These are phyloP conservation scores for Beverwykella pulmonaria DNA, from an alignment of 495 filamentous ascomycete species.

Conservation along the genomic window DNA sequence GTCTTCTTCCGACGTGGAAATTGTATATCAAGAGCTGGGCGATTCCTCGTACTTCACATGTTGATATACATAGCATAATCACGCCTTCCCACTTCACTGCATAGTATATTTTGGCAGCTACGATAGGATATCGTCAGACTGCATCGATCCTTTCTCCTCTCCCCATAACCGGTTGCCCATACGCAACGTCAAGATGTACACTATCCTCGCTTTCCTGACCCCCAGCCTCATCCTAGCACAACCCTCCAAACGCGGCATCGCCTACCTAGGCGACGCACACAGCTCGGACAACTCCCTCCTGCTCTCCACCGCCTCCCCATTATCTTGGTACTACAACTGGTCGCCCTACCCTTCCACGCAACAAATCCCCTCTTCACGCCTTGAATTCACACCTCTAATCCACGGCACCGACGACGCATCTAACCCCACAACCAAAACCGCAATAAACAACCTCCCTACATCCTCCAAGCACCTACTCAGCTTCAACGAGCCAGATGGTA, in stretches of 20 bases:
- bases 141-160: no score
- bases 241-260: slow-evolving; percentile 21
- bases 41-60: neutral
- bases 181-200: neutral
- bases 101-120: no score
- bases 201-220: neutral
- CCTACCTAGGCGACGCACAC: slow-evolving; percentile 26
- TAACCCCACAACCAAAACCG: neutral
- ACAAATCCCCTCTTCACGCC: slow-evolving; percentile 8
- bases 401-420: slow-evolving; percentile 25
- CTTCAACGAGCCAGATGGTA: slow-evolving; percentile 36
- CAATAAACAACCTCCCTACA: slow-evolving; percentile 9
- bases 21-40: neutral
- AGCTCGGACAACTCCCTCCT: slow-evolving; percentile 26
- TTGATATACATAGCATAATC: neutral
- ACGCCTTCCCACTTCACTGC: no score
- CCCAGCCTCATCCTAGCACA: neutral
- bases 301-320: neutral
- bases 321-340: slow-evolving; percentile 36
- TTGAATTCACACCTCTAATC: slow-evolving; percentile 30
- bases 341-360: slow-evolving; percentile 10
- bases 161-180: no score
- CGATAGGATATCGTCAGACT: no score
- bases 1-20: neutral
- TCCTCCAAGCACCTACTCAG: slow-evolving; percentile 11